A percentile compares a stretch with the other conserved stretches of the same genome.
Evolutionary conservation across 2,329 filamentous ascomycete species (phyloP).

Genomic region (Intubia oerlemansii): DNA sequence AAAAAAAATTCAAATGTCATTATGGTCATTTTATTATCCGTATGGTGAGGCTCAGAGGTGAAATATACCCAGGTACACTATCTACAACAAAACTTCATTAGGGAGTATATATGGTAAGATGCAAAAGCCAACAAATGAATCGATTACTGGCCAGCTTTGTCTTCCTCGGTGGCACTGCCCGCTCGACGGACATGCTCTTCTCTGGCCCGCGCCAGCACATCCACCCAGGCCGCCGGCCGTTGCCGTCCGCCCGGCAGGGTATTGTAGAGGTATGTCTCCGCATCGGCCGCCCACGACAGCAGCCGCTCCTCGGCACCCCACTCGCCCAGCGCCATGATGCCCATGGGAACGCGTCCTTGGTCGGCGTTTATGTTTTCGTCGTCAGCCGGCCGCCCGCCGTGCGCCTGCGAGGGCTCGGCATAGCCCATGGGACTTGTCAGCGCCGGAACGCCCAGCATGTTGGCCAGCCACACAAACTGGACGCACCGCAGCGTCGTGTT

Average conservation of each 20-base stretch:
- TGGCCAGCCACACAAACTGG: slow-evolving; percentile 72
- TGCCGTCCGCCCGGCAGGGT: slow-evolving; percentile 24
- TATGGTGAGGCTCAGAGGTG: no score
- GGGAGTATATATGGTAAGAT: no score
- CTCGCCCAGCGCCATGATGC: slow-evolving; percentile 41
- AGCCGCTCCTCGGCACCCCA: slow-evolving; percentile 46
- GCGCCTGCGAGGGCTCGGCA: slow-evolving; percentile 29
- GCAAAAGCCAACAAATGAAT: no score
- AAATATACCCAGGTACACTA: no score
- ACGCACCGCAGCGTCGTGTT: slow-evolving; percentile 58
- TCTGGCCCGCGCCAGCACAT: slow-evolving; percentile 26
- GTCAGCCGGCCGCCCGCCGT: no score
- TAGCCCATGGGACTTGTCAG: slow-evolving; percentile 60
- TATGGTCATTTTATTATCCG: no score
- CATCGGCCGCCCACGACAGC: slow-evolving; percentile 35
- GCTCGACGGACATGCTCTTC: no score
- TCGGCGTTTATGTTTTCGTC: no score
- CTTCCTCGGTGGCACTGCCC: no score
- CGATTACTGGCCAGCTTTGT: no score
- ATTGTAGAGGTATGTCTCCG: slow-evolving; percentile 30
- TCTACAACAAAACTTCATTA: no score
- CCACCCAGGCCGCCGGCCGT: slow-evolving; percentile 33
- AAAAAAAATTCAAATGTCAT: no score
- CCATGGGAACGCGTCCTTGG: slow-evolving; percentile 36
- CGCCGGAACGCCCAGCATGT: slow-evolving; percentile 59